These are phyloP conservation scores for Radiomyces spectabilis DNA, from an alignment of 192 early-diverging fungal genomes.

Conservation along the genomic window DNA sequence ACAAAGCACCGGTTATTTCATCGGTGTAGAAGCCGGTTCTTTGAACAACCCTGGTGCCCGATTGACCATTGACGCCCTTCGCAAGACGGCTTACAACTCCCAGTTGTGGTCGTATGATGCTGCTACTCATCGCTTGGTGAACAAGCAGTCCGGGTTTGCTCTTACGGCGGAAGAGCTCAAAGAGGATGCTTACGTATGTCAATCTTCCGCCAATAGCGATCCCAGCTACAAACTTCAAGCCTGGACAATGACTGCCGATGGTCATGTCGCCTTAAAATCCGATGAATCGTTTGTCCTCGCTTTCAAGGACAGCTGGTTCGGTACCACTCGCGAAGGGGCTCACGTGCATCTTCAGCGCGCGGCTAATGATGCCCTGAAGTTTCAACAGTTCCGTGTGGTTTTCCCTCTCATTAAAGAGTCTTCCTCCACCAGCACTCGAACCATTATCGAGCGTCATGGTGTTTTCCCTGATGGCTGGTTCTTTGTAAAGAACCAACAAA, in stretches of 20 bases:
- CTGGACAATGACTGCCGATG: slow-evolving; percentile 5
- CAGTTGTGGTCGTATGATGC: slow-evolving; percentile 18
- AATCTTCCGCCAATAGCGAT: not conserved
- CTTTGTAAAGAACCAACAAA: slow-evolving; percentile 27
- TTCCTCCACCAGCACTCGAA: too few relatives aligned
- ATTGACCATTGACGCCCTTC: slow-evolving; percentile 8
- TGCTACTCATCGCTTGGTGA: slow-evolving; percentile 5
- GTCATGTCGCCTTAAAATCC: slow-evolving; percentile 3
- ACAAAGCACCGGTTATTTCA: slow-evolving; percentile 6
- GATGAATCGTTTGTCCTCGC: slow-evolving; percentile 9
- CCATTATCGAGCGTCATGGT: not conserved
- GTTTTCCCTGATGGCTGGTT: slow-evolving; percentile 30
- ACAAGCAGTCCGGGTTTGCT: slow-evolving; percentile 12
- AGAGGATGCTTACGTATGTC: slow-evolving; percentile 15
- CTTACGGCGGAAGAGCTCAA: slow-evolving; percentile 6
- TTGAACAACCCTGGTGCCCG: not conserved
- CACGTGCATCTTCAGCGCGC: slow-evolving; percentile 15
- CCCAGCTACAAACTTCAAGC: not conserved
- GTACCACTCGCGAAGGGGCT: slow-evolving; percentile 16
- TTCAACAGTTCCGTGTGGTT: slow-evolving; percentile 17
- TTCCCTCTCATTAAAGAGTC: slow-evolving; percentile 8
- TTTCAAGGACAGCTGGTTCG: slow-evolving; percentile 24
- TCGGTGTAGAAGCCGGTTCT: slow-evolving; percentile 6
- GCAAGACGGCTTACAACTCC: slow-evolving; percentile 16
- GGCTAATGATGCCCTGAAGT: not conserved